These are phyloP conservation scores for Corchorus olitorius DNA, from an alignment of 345 rosid genomes.

Conservation along the genomic window DNA sequence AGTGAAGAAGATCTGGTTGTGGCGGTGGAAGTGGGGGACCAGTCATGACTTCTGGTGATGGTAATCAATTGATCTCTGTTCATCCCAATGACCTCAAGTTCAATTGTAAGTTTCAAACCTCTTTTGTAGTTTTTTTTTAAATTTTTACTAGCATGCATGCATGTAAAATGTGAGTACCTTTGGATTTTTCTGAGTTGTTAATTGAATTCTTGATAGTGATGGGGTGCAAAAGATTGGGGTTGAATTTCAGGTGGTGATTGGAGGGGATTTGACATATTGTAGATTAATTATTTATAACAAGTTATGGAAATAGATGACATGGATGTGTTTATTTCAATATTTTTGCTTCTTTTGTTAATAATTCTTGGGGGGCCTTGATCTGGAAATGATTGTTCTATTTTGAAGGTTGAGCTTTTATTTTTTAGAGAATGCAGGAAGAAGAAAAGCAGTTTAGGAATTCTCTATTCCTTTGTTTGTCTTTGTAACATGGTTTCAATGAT, in stretches of 20 bases:
- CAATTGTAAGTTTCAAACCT: constrained; percentile 48
- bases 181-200: neutral
- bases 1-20: constrained; percentile 26
- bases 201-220: neutral
- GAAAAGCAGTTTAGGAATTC: neutral
- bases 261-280: neutral
- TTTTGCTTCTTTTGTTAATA: neutral
- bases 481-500: neutral
- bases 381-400: neutral
- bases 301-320: neutral
- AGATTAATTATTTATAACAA: neutral
- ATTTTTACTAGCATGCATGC: constrained; percentile 19
- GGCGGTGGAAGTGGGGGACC: constrained; percentile 18
- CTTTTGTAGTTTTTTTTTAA: constrained; percentile 2
- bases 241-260: constrained; percentile 9
- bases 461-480: neutral
- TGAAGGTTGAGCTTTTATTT: neutral
- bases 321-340: neutral
- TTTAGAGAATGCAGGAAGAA: neutral
- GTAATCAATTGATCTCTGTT: constrained; percentile 74
- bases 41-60: constrained; percentile 62
- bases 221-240: neutral
- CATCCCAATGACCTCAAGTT: constrained; percentile 96
- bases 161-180: neutral
- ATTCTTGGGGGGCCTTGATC: neutral